phyloP scores from a whole-genome alignment of 306 rosid species.

The Prunus dulcis region DNA sequence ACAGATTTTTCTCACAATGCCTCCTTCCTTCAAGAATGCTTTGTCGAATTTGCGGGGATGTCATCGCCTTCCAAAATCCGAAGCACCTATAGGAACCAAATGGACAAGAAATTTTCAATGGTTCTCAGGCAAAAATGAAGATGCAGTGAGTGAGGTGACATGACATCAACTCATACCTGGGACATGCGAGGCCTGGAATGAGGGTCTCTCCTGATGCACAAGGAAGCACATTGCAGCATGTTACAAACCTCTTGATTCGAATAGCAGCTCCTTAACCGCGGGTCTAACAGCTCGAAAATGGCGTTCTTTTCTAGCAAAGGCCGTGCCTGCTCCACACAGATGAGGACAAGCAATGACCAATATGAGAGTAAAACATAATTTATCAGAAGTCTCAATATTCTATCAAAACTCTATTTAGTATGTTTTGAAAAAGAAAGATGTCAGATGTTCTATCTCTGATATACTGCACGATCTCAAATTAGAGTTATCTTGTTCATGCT shows the following conservation, averaged over 20 bases:
- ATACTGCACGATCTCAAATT: neutral
- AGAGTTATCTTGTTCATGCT: conserved; percentile 4
- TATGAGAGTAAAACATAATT: neutral
- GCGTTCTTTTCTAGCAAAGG: conserved; percentile 66
- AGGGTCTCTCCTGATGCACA: conserved; percentile 71
- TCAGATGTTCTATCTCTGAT: too few relatives aligned
- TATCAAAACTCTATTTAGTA: neutral
- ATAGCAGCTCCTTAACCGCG: conserved; percentile 51
- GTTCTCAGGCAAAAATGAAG: neutral
- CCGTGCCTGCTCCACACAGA: conserved; percentile 55
- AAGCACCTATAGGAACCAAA: conserved; percentile 50
- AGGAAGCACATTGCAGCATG: conserved; percentile 75
- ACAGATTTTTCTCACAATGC: neutral
- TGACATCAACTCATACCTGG: conserved; percentile 48
- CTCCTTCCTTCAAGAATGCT: neutral
- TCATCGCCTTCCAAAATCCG: conserved; percentile 88
- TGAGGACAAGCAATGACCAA: conserved; percentile 12
- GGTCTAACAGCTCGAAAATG: conserved; percentile 61
- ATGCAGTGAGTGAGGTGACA: neutral
- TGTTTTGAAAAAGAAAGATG: too few relatives aligned
- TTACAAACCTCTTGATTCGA: conserved; percentile 55
- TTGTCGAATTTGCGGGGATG: conserved; percentile 37
- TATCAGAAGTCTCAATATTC: neutral
- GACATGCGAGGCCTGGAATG: conserved; percentile 88
- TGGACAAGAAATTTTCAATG: neutral